These are phyloP conservation scores for Lasiodiplodia hormozganensis DNA, from an alignment of 2,329 filamentous ascomycete species.

Conservation along the genomic window DNA sequence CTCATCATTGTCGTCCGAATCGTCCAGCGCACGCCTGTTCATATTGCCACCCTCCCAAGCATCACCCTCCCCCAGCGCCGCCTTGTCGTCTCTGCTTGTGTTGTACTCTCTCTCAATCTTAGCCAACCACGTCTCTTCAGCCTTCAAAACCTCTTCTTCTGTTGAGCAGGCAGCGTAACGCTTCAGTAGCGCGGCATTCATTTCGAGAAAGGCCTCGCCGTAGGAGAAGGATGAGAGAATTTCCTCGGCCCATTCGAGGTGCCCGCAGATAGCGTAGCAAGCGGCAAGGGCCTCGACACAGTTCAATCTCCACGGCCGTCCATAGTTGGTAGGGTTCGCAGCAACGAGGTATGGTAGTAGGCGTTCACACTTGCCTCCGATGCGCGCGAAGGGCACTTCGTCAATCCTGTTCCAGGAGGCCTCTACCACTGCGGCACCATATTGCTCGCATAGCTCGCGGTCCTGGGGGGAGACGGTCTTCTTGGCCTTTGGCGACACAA, in stretches of 20 bases:
- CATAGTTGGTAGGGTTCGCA: constrained; percentile 97
- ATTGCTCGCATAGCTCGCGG: constrained; percentile 78
- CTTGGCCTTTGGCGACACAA: constrained; percentile 96
- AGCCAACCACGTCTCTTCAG: constrained; percentile 86
- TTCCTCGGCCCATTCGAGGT: constrained; percentile 86
- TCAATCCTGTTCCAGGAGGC: constrained; percentile 94
- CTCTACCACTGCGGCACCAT: constrained; percentile 94
- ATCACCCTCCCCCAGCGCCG: constrained; percentile 67
- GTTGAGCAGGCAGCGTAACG: constrained; percentile 84
- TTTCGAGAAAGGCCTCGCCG: constrained; percentile 85
- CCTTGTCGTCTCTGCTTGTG: constrained; percentile 73
- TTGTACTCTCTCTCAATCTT: constrained; percentile 89
- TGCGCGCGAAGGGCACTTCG: constrained; percentile 88
- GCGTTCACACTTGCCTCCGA: constrained; percentile 92
- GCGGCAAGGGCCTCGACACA: constrained; percentile 95
- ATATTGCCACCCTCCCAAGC: constrained; percentile 92
- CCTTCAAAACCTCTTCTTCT: constrained; percentile 81
- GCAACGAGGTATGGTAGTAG: constrained; percentile 93
- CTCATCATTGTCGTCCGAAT: constrained; percentile 41
- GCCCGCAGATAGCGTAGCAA: constrained; percentile 91
- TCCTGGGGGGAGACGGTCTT: constrained; percentile 84
- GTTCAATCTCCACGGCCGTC: constrained; percentile 91
- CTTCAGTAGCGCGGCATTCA: constrained; percentile 83
- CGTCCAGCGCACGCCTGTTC: constrained; percentile 66
- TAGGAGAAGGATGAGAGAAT: constrained; percentile 87